phyloP scores from a whole-genome alignment of 306 rosid species.

The Cucurbita ficifolia region DNA sequence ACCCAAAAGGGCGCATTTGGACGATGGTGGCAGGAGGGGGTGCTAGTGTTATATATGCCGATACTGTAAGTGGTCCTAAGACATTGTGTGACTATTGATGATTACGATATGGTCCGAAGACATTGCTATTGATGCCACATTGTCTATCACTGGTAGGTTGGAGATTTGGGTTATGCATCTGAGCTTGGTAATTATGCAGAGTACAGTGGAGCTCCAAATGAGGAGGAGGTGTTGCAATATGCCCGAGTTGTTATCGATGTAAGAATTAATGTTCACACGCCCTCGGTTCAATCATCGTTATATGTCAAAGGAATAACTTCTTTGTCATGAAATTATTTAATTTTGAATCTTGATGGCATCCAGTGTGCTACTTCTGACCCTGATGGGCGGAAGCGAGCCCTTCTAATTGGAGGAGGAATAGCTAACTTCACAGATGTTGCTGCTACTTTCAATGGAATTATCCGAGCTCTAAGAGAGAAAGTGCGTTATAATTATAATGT shows the following conservation, averaged over 20 bases:
- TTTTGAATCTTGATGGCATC: slow-evolving; percentile 11
- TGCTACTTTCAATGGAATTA: slow-evolving; percentile 69
- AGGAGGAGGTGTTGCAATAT: slow-evolving; percentile 87
- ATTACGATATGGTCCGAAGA: slow-evolving; percentile 1
- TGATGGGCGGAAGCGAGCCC: slow-evolving; percentile 80
- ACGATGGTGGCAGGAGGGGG: slow-evolving; percentile 94
- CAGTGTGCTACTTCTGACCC: slow-evolving; percentile 83
- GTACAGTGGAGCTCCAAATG: slow-evolving; percentile 91
- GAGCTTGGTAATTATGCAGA: slow-evolving; percentile 97
- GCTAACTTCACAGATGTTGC: slow-evolving; percentile 91
- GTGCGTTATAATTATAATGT: slow-evolving; percentile 14
- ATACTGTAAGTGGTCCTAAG: slow-evolving; percentile 39
- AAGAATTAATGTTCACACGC: slow-evolving; percentile 8
- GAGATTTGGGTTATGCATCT: slow-evolving; percentile 83
- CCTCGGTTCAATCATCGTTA: slow-evolving; percentile 8
- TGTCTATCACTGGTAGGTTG: slow-evolving; percentile 32
- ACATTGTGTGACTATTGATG: background rate
- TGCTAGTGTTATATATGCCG: slow-evolving; percentile 85
- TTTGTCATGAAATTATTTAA: background rate
- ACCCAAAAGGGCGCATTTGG: slow-evolving; percentile 89
- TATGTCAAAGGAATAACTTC: background rate
- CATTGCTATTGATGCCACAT: background rate
- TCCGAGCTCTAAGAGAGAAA: slow-evolving; percentile 69
- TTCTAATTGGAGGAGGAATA: slow-evolving; percentile 81
- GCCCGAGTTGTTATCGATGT: slow-evolving; percentile 81